These are phyloP conservation scores for Auricularia heimuer DNA, from an alignment of 768 basidiomycete species.

Conservation along the genomic window DNA sequence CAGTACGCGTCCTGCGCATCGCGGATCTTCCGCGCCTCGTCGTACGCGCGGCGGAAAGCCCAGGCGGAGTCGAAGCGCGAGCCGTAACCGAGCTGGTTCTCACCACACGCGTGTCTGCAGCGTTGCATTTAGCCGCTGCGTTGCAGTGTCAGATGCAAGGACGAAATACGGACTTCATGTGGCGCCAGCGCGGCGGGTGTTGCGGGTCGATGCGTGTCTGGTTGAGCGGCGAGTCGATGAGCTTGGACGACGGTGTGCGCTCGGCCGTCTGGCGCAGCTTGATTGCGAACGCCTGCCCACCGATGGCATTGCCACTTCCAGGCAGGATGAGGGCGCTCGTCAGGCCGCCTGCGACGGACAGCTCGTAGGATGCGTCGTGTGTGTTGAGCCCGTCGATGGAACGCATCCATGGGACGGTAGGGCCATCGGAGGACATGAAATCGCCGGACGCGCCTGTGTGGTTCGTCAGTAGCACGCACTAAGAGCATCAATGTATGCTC, in stretches of 20 bases:
- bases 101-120: conserved; percentile 25
- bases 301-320: conserved; percentile 54
- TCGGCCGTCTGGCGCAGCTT: conserved; percentile 64
- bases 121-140: no score
- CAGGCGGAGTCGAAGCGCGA: conserved; percentile 30
- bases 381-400: conserved; percentile 68
- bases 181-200: conserved; percentile 44
- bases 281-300: conserved; percentile 70
- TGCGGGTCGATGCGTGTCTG: conserved; percentile 24
- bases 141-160: neutral
- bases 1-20: conserved; percentile 63
- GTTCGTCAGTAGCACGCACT: no score
- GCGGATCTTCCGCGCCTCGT: conserved; percentile 55
- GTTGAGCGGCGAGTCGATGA: conserved; percentile 64
- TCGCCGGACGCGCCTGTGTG: conserved; percentile 34
- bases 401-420: conserved; percentile 53
- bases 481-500: neutral
- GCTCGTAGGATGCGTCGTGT: conserved; percentile 51
- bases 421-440: conserved; percentile 42
- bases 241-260: conserved; percentile 54
- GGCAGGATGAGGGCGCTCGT: conserved; percentile 71
- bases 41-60: conserved; percentile 58
- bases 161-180: conserved; percentile 51
- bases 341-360: conserved; percentile 57
- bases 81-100: neutral